Evolutionary conservation across 495 filamentous ascomycete genomes (phyloP).

Genomic region (Lepraria neglecta): DNA sequence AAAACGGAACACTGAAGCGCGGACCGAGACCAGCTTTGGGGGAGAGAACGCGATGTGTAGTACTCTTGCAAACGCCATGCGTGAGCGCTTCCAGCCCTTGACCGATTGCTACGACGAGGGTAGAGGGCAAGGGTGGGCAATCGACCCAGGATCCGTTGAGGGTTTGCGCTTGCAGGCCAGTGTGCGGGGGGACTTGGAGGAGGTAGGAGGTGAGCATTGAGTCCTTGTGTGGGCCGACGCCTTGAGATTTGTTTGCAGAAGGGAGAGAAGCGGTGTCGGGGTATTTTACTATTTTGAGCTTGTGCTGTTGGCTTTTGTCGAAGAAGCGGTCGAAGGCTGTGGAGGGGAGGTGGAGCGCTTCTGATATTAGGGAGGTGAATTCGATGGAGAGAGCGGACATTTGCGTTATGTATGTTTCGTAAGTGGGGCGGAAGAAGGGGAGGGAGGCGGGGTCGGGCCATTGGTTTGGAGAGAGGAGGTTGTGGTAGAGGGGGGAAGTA

Average conservation of each 20-base stretch:
- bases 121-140: constrained; percentile 44
- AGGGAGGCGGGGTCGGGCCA: constrained; percentile 69
- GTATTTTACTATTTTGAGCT: constrained; percentile 90
- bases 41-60: constrained; percentile 75
- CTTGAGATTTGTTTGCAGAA: constrained; percentile 40
- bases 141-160: constrained; percentile 73
- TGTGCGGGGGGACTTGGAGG: constrained; percentile 74
- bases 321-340: constrained; percentile 78
- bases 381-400: constrained; percentile 64
- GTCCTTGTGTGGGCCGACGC: constrained; percentile 93
- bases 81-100: constrained; percentile 90
- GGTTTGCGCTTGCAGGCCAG: constrained; percentile 85
- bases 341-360: constrained; percentile 69
- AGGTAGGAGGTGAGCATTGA: constrained; percentile 82
- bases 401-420: constrained; percentile 65
- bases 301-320: constrained; percentile 75
- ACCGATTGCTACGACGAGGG: constrained; percentile 83
- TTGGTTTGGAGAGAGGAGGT: constrained; percentile 46
- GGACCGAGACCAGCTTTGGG: constrained; percentile 61
- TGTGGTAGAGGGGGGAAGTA: constrained; percentile 24
- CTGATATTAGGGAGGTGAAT: constrained; percentile 81
- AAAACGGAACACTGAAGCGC: constrained; percentile 82
- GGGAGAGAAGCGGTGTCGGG: constrained; percentile 52
- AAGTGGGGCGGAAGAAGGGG: constrained; percentile 63
- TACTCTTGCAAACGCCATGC: constrained; percentile 75